phyloP scores from a whole-genome alignment of 2,329 filamentous ascomycete species.

The Fusarium sp. region DNA sequence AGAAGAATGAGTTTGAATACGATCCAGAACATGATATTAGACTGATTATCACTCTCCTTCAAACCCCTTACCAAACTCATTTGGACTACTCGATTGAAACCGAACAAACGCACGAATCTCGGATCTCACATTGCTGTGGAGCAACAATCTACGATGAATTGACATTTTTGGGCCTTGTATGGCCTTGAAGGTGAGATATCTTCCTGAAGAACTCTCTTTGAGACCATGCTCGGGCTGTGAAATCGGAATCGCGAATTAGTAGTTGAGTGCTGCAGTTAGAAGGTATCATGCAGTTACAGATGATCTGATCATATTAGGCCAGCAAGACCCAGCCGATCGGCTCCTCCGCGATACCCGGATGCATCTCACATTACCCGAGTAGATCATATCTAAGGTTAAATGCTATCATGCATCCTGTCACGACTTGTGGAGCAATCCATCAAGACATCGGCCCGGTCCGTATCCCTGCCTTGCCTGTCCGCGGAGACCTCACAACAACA shows the following conservation, averaged over 20 bases:
- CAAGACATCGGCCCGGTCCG: constrained; percentile 5
- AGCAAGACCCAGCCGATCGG: not conserved
- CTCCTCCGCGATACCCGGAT: constrained; percentile 1
- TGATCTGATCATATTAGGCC: not conserved
- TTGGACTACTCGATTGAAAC: no score
- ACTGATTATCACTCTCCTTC: not conserved
- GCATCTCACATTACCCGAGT: not conserved
- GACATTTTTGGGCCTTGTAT: not conserved
- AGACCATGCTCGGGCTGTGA: not conserved
- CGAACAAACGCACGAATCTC: no score
- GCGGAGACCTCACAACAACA: not conserved
- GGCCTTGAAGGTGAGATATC: not conserved
- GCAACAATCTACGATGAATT: not conserved
- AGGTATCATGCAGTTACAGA: not conserved
- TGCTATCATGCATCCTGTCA: not conserved
- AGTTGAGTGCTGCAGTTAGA: not conserved
- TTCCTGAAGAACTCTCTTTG: not conserved
- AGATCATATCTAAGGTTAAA: constrained; percentile 6
- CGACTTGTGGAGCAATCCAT: constrained; percentile 2
- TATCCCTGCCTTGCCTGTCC: not conserved
- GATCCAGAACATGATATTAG: not conserved
- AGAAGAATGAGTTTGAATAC: not conserved
- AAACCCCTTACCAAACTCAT: no score
- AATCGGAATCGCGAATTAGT: not conserved
- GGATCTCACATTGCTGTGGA: not conserved